Evolutionary conservation across 331 rosid genomes (phyloP), one percentile per base, ranked within the genome.

Genomic region (Telfairia occidentalis): DNA sequence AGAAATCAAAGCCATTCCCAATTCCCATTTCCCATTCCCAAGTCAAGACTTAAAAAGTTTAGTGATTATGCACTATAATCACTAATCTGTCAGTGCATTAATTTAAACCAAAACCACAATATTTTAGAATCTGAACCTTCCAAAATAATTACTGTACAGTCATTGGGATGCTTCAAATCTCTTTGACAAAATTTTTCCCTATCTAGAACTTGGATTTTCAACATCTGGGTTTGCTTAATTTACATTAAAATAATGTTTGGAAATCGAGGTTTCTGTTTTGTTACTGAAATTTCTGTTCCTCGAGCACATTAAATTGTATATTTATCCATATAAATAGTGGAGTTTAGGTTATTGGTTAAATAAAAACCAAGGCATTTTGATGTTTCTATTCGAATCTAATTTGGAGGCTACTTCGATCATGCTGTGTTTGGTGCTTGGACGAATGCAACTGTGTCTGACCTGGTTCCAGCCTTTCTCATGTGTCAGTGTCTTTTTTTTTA

Each of bases 361-460:
- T 79, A 84, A 85, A 84, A 92, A 32, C 46, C 46, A 72, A 90
- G 46, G 28, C 8, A 76, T 81, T 75, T 75, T 87, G 87, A 87
- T 88, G 96, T 83, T 90, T 92, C 98, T 83, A 90, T 90, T 88
- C 92, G 90, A 50, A 82, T 83, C 79, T 61, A 61, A 18, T 86
- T 86, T 88, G 84, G 57, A 88, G 86, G 89, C 84, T 67, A 59
- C 74, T 84, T 84, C 75, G 57, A 69, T 69, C 45, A 18, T 46
- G 75, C 59, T 71, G 57, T 71, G 59, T 71, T 71, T 46, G 58
- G 34, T 71, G 30, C 16, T 46, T 28, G 28, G 43, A 83, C 74
- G 40, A 52, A 63, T 69, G 57, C 69, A 75, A 73, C 73, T 78
- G 76, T 67, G 52, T 69, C 71, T 78, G 82, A 73, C 75, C 84